Conservation (phyloP, 2,329 filamentous ascomycete genomes). For the Emericellopsis cladophorae region DNA sequence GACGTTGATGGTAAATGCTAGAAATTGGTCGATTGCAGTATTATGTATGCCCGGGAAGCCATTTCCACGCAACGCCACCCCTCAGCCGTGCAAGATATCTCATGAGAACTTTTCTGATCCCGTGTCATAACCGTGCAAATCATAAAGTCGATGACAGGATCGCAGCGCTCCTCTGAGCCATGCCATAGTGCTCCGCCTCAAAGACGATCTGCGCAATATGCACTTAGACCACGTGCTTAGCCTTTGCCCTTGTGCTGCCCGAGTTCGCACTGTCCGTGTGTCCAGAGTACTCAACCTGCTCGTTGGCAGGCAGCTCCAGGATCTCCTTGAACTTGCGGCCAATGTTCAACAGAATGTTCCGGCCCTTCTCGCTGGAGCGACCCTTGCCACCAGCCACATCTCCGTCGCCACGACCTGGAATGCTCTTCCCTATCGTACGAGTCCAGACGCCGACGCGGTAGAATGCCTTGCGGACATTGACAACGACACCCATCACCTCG, state of each 20-base stretch:
- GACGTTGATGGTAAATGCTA: background rate
- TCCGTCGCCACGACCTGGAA: constrained; percentile 61
- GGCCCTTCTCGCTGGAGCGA: constrained; percentile 67
- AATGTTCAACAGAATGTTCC: constrained; percentile 72
- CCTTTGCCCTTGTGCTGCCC: constrained; percentile 89
- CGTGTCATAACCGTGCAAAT: no score
- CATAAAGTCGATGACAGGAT: no score
- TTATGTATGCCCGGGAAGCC: no score
- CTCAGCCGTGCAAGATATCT: background rate
- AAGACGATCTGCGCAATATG: background rate
- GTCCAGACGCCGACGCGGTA: constrained; percentile 98
- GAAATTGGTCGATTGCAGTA: background rate
- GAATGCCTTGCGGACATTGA: constrained; percentile 97
- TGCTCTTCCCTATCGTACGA: constrained; percentile 76
- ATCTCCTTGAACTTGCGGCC: constrained; percentile 89
- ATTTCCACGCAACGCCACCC: no score
- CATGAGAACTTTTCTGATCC: no score
- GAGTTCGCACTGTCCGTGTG: constrained; percentile 90
- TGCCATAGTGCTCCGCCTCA: background rate
- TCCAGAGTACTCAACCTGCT: constrained; percentile 86
- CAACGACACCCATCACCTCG: constrained; percentile 97
- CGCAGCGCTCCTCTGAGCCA: no score
- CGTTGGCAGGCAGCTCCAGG: constrained; percentile 62
- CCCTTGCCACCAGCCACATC: constrained; percentile 67
- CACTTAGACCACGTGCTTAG: constrained; percentile 73